Evolutionary conservation across 495 filamentous ascomycete species (phyloP), one percentile per base, ranked within the genome.

Genomic region (Penicillium samsonianum): DNA sequence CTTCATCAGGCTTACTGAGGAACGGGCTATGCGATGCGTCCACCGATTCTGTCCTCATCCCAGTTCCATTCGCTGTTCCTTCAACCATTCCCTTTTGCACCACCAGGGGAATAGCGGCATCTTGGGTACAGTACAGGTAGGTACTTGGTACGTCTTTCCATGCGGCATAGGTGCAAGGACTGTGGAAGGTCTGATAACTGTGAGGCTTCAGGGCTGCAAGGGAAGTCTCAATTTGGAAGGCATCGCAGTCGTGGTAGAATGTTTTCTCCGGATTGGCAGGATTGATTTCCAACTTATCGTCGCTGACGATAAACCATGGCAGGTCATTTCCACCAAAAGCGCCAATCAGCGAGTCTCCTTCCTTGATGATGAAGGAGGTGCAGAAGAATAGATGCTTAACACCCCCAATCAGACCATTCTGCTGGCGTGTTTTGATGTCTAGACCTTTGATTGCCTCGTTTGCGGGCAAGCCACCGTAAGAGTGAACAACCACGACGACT

Each of bases 61-160:
- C 50, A 16, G 40, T 44, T n/a, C 67, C 60, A 9, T 50, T 28
- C 0, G 56, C 57, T 16, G 50, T 51, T 9, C 48, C 58, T 31
- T 64, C 62, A 4, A 68, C 67, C 51, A 70, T 69, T 47, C 65
- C 64, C 52, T 67, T 74, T 66, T 83, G 80, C 2, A 57, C 55
- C 12, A 56, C 30, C 2, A 69, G 28, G 0, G 65, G 64, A 58
- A 79, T 70, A 11, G 73, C 67, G n/a, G 60, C 31, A 61, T 84
- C 80, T 11, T 70, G 58, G 12, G 76, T 67, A 53, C 78, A 82
- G 10, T 82, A 51, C 2, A 84, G 49, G 50, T 81, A 84, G 1
- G 78, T 78, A 11, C 66, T 67, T 0, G 79, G 77, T 12, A 81
- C 65, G 45, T 78, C 54, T 45, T 67, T 76, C 63, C 80, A 84